Percentiles rank a stretch among this genome's conserved stretches.
These are phyloP conservation scores for Blastobotrys indianensis DNA, from an alignment of 1,139 yeast genomes.

Conservation along the genomic window DNA sequence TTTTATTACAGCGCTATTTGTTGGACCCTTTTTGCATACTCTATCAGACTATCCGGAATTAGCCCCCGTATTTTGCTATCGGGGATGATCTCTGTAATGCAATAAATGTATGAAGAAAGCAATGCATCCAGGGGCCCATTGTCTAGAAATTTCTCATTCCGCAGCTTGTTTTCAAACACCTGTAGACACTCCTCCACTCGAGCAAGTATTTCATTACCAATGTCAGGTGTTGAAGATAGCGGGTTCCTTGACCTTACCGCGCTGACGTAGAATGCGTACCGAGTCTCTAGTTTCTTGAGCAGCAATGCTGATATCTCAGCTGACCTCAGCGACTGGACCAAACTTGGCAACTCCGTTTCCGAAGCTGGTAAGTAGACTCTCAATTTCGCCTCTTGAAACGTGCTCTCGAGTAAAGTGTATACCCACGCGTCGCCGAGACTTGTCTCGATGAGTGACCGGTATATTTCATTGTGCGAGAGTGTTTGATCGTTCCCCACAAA, in stretches of 20 bases:
- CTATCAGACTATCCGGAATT: conserved; percentile 13
- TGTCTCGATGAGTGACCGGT: conserved; percentile 24
- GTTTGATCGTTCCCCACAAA: conserved; percentile 9
- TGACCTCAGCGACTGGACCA: conserved; percentile 15
- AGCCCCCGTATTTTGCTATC: conserved; percentile 19
- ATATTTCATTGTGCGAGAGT: conserved; percentile 13
- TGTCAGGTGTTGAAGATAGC: neutral
- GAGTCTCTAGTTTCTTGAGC: conserved; percentile 16
- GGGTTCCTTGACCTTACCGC: conserved; percentile 8
- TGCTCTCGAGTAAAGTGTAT: conserved; percentile 20
- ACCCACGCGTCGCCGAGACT: conserved; percentile 32
- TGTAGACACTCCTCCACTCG: conserved; percentile 10
- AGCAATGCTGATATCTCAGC: conserved; percentile 16
- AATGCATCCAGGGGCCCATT: conserved; percentile 23
- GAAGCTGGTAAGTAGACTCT: conserved; percentile 17
- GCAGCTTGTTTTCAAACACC: conserved; percentile 7
- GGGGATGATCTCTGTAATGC: conserved; percentile 17
- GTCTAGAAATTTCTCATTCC: conserved; percentile 1
- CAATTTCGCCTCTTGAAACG: conserved; percentile 9
- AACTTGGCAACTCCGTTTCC: conserved; percentile 16
- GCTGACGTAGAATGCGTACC: conserved; percentile 16
- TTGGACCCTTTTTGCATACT: conserved; percentile 16
- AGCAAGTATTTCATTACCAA: conserved; percentile 15
- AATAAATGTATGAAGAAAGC: conserved; percentile 25
- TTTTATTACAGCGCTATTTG: too few species aligned